Conservation (phyloP, 1,284 basidiomycete species). For the Rhodotorula sp. region DNA sequence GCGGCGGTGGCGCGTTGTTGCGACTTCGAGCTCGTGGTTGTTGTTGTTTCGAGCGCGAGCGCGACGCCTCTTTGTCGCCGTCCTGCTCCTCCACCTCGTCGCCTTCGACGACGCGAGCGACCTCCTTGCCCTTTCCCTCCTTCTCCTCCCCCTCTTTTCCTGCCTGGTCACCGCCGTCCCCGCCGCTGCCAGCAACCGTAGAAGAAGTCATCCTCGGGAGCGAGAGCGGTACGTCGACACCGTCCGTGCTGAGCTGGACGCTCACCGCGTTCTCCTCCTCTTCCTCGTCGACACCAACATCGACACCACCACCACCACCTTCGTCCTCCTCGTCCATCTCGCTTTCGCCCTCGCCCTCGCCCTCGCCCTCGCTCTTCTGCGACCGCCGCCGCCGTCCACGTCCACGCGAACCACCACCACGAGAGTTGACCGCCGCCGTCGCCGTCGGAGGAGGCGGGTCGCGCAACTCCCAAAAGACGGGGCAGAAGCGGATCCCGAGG, state of each 20-base stretch:
- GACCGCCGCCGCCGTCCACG: neutral
- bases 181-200: too few species aligned
- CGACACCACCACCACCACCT: too few species aligned
- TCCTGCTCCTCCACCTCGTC: neutral
- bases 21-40: too few species aligned
- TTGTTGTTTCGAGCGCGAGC: neutral
- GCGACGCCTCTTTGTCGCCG: neutral
- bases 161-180: too few species aligned
- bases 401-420: neutral
- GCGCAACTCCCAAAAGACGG: slow-evolving; percentile 84
- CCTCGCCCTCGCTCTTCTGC: neutral
- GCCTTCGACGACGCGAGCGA: neutral
- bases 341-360: slow-evolving; percentile 50
- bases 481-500: slow-evolving; percentile 89
- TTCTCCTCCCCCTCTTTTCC: too few species aligned
- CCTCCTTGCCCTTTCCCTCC: slow-evolving; percentile 49
- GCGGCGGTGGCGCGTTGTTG: slow-evolving; percentile 26
- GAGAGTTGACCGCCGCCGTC: neutral
- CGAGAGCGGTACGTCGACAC: slow-evolving; percentile 3
- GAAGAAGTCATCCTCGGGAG: neutral
- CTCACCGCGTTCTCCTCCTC: slow-evolving; percentile 58
- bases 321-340: slow-evolving; percentile 57
- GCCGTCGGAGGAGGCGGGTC: slow-evolving; percentile 40
- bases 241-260: slow-evolving; percentile 54
- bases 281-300: slow-evolving; percentile 49